phyloP scores from a whole-genome alignment of 441 rosid genomes.

The Kokia cookei region DNA sequence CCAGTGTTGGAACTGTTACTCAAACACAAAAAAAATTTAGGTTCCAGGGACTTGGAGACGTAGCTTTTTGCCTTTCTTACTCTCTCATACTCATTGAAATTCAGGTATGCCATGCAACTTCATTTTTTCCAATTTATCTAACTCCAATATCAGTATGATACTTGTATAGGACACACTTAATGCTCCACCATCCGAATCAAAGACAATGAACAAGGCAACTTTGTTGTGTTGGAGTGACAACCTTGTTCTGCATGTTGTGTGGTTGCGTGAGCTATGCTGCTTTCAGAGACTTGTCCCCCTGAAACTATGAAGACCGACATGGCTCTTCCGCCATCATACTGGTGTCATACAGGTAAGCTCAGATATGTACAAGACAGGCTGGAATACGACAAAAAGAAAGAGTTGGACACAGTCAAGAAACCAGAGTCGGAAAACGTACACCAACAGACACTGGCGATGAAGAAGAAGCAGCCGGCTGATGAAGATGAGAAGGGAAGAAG shows the following conservation, averaged over 20 bases:
- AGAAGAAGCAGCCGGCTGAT: no score
- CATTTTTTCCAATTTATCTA: neutral
- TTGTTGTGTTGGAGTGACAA: neutral
- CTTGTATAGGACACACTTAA: neutral
- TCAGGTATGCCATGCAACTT: neutral
- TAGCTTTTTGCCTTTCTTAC: neutral
- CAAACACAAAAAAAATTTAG: neutral
- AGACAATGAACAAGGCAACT: neutral
- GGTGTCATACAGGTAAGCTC: no score
- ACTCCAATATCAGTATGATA: neutral
- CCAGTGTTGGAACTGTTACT: neutral
- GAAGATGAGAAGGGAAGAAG: no score
- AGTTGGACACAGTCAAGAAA: no score
- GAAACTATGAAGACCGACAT: neutral
- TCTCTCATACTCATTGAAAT: neutral
- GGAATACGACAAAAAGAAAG: no score
- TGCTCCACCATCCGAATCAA: neutral
- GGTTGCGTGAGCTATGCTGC: neutral
- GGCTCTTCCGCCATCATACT: no score
- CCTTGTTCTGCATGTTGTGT: neutral
- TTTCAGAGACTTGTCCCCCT: neutral
- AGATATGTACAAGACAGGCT: no score
- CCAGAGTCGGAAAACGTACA: no score
- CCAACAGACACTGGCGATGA: no score
- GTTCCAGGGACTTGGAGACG: neutral